Conservation (phyloP, 495 filamentous ascomycete species). For the Penicillium dipodomyicola region DNA sequence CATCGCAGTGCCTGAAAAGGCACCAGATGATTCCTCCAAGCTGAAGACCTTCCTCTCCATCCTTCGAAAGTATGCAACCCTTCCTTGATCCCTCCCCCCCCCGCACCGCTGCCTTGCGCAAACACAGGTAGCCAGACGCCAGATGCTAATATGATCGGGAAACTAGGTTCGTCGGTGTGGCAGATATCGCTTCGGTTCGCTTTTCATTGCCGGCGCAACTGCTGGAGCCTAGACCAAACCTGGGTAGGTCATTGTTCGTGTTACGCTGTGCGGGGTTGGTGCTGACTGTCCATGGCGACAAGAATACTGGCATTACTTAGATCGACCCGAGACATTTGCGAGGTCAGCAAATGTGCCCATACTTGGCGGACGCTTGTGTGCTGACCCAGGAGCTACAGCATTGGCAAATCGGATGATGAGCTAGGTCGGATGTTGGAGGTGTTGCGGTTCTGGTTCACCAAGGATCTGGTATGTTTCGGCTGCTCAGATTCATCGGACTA, state of each 20-base stretch:
- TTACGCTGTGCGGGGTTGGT: conserved; percentile 3
- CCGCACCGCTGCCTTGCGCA: neutral
- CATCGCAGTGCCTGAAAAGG: conserved; percentile 53
- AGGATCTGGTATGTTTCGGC: conserved; percentile 67
- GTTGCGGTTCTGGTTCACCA: conserved; percentile 96
- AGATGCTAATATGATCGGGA: conserved; percentile 23
- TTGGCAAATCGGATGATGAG: conserved; percentile 88
- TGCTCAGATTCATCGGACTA: neutral
- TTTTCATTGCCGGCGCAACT: conserved; percentile 96
- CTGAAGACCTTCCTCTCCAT: conserved; percentile 80
- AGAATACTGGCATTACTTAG: conserved; percentile 99
- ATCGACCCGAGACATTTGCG: conserved; percentile 91
- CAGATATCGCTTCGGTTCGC: conserved; percentile 91
- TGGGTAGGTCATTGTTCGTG: conserved; percentile 51
- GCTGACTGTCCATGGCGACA: conserved; percentile 17
- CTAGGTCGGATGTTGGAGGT: conserved; percentile 92
- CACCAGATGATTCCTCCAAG: conserved; percentile 77
- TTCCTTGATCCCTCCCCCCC: neutral
- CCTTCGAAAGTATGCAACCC: conserved; percentile 64
- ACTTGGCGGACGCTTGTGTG: conserved; percentile 24
- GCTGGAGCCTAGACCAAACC: conserved; percentile 89
- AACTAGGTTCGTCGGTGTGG: conserved; percentile 82
- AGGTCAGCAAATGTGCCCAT: conserved; percentile 48
- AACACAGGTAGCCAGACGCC: neutral
- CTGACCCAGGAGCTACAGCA: conserved; percentile 55